Base-by-base conservation (phyloP, 2,329 filamentous ascomycete genomes). In the Aureobasidium sp. region DNA sequence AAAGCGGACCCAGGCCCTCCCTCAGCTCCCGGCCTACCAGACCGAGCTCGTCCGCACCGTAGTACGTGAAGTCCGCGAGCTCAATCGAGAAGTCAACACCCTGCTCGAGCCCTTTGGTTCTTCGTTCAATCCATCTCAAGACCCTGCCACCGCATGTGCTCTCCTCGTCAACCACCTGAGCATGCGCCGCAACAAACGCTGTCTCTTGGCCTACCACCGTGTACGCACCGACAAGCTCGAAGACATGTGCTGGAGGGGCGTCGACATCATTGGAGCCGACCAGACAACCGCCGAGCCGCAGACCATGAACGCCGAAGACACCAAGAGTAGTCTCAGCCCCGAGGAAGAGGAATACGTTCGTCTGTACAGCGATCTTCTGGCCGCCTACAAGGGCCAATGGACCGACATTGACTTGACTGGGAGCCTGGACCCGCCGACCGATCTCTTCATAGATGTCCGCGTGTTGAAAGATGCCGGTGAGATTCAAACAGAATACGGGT, bases 401-500 rank as follows among this genome's bases (percentile, higher is more conserved):
- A 97, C 93, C 22, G 94, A 99, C 73, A 89, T 99, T 67, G 94
- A 99, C 75, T 79, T 99, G 61, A 97, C 94, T 2, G 94, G 94
- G 36, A 94, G 89, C 70, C 79, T 99, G 71, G 91, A 96, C 71
- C 94, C 94, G 27, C 94, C 94, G n/a, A 85, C 86, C 68, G 94
- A 99, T 75, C 78, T 99, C 59, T 99, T 97, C 74, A 96, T 99
- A 69, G 94, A 99, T 74, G 94, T 99, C 39, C 82, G 94, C 51
- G 94, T 99, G 53, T 77, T 99, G 66, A 97, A 94, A 74, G 94
- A 99, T 78, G 94, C 93, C 1, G 94, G 95, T 5, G 94, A 99
- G 79, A 97, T 99, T 66, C 93, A 99, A 78, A 99, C 94, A 0
- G 95, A 99, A 80, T 99, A 99, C 72, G 94, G 94, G 89, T 96